Base-by-base conservation (phyloP, 768 basidiomycete species). In the Collybiopsis confluens region DNA sequence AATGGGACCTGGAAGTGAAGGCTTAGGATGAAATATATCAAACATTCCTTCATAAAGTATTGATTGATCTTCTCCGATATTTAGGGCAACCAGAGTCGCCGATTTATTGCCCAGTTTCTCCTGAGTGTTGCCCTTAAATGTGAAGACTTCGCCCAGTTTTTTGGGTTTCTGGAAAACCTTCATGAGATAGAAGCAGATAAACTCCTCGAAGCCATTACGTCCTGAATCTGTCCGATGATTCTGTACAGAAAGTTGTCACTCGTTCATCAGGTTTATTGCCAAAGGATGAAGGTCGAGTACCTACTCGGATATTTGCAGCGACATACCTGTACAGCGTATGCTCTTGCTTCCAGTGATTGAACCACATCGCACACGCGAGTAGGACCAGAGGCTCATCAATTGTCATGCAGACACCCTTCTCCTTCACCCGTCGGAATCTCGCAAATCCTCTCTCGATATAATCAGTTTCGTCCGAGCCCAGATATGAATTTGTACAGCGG, bases 151-250 rank as follows among this genome's bases (percentile, higher is more conserved):
- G n/a, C 30, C 9, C 7, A 45, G 18, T 30, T 8, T 45, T 1
- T 27, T 13, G 9, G 26, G 26, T 11, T 28, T 4, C 1, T 18
- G 7, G 27, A 45, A 45, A 18, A 18, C 26, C 2, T 30, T 16
- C 5, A 26, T 24, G 2, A 45, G 45, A 33, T 45, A 45, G 28
- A 28, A 30, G 27, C 45, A 45, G 16, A 45, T 45, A n/a, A 45
- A 45, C 16, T 45, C 45, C n/a, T 45, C 45, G 15, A 45, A 45
- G 23, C 45, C 45, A 16, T 45, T 45, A 16, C 45, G 45, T 11
- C 45, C 45, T 4, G 16, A 28, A 6, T 23, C n/a, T 2, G 42
- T 6, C n/a, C 9, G 16, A 28, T 45, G 45, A 15, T 27, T n/a
- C 28, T 28, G 23, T 26, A 27, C 27, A n/a, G 16, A n/a, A n/a